Conservation (phyloP, 2,329 filamentous ascomycete genomes). For the Cytospora leucostoma region DNA sequence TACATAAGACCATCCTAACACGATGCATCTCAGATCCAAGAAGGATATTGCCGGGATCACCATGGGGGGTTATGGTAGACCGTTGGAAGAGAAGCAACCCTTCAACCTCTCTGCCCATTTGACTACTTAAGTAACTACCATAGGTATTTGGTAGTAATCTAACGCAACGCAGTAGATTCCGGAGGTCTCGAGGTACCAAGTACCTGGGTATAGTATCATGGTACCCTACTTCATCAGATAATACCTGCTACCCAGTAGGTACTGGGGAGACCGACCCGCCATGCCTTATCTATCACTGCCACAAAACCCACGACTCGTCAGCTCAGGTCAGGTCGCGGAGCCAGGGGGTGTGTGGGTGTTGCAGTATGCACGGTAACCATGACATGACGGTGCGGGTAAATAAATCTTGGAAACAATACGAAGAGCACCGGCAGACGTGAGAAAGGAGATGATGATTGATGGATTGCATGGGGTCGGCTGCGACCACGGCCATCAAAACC, state of each 20-base stretch:
- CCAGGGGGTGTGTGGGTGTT: not conserved
- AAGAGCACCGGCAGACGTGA: not conserved
- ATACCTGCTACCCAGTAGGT: no score
- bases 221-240: not conserved
- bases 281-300: not conserved
- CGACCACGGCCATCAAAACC: not conserved
- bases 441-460: not conserved
- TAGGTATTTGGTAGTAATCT: no score
- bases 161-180: no score
- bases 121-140: not conserved
- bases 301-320: not conserved
- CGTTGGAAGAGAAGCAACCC: not conserved
- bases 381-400: not conserved
- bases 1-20: not conserved
- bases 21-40: not conserved
- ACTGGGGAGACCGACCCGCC: not conserved
- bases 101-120: not conserved
- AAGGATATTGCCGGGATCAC: not conserved
- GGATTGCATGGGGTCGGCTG: not conserved
- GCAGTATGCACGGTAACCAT: not conserved
- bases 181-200: not conserved
- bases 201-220: no score
- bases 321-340: not conserved
- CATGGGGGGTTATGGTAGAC: not conserved
- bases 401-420: not conserved